Percentiles rank a stretch among this genome's conserved stretches.
Evolutionary conservation across 148 eudicot genomes (phyloP).

Genomic region (Selenicereus undatus): DNA sequence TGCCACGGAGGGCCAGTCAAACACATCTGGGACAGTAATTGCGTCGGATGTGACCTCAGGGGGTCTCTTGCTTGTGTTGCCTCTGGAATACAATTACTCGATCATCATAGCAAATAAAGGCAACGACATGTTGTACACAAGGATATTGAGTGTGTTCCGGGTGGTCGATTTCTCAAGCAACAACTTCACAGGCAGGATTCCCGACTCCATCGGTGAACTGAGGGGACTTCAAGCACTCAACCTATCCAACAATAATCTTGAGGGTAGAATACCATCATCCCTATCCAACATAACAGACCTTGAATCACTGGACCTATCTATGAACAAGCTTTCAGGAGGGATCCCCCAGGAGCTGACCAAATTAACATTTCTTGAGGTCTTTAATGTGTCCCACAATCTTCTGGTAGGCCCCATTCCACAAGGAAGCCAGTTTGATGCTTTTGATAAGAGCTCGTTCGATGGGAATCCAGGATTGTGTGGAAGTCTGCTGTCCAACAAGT

Average conservation of each 20-base stretch:
- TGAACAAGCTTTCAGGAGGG: conserved; percentile 32
- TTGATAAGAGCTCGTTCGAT: conserved; percentile 23
- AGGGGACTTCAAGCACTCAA: conserved; percentile 32
- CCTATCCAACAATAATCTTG: conserved; percentile 32
- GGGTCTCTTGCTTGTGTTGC: too few species aligned
- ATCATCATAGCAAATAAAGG: conserved; percentile 30
- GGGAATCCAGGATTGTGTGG: conserved; percentile 37
- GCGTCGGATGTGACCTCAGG: background rate
- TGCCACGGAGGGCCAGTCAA: background rate
- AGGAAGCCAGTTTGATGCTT: conserved; percentile 28
- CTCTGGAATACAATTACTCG: too few species aligned
- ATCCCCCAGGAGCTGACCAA: conserved; percentile 29
- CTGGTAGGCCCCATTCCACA: conserved; percentile 29
- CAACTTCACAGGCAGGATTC: conserved; percentile 32
- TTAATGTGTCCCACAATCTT: conserved; percentile 34
- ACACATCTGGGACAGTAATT: background rate
- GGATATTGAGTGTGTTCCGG: background rate
- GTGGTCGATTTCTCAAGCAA: conserved; percentile 33
- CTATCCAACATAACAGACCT: conserved; percentile 19
- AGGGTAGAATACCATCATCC: conserved; percentile 24
- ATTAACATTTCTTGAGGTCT: conserved; percentile 21
- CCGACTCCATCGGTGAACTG: conserved; percentile 25
- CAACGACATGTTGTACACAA: background rate
- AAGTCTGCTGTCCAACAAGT: conserved; percentile 18
- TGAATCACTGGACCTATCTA: conserved; percentile 35